These are phyloP conservation scores for Huntiella abstrusa DNA, from an alignment of 2,329 filamentous ascomycete genomes.

Conservation along the genomic window DNA sequence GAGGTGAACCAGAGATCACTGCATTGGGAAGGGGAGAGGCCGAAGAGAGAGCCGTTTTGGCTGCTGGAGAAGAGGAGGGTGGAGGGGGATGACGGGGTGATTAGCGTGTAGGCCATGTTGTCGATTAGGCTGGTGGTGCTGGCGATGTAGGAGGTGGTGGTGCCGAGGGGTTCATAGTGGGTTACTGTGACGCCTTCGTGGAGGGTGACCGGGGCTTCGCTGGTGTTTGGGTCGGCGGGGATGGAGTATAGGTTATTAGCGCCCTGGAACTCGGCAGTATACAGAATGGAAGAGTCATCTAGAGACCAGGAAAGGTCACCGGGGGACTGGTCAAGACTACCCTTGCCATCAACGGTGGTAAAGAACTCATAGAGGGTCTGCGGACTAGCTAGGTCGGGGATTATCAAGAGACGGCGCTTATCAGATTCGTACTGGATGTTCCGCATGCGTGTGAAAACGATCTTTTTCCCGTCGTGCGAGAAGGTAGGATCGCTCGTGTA, in stretches of 20 bases:
- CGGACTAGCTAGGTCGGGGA: conserved; percentile 40
- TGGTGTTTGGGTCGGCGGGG: conserved; percentile 31
- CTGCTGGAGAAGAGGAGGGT: conserved; percentile 40
- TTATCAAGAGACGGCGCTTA: conserved; percentile 46
- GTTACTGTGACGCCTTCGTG: conserved; percentile 34
- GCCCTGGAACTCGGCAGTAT: conserved; percentile 55
- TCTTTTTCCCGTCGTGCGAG: conserved; percentile 48
- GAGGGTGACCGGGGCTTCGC: conserved; percentile 28
- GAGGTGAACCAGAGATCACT: conserved; percentile 32
- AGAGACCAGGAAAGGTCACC: conserved; percentile 37
- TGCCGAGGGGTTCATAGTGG: conserved; percentile 32
- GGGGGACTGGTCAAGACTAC: conserved; percentile 39
- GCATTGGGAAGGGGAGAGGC: conserved; percentile 43
- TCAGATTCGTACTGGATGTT: conserved; percentile 65
- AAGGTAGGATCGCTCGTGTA: conserved; percentile 52
- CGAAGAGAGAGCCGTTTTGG: conserved; percentile 45
- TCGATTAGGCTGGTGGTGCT: conserved; percentile 52
- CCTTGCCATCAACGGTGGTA: conserved; percentile 40
- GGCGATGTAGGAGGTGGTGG: conserved; percentile 35
- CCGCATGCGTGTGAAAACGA: conserved; percentile 67
- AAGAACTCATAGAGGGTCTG: conserved; percentile 43
- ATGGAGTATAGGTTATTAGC: conserved; percentile 42
- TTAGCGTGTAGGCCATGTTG: conserved; percentile 47
- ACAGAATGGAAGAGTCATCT: conserved; percentile 44
- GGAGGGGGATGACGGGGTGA: conserved; percentile 18